A percentile compares a stretch with the other conserved stretches of the same genome.
Conservation (phyloP, 805 yeast species). For the Blastobotrys attinorum region DNA sequence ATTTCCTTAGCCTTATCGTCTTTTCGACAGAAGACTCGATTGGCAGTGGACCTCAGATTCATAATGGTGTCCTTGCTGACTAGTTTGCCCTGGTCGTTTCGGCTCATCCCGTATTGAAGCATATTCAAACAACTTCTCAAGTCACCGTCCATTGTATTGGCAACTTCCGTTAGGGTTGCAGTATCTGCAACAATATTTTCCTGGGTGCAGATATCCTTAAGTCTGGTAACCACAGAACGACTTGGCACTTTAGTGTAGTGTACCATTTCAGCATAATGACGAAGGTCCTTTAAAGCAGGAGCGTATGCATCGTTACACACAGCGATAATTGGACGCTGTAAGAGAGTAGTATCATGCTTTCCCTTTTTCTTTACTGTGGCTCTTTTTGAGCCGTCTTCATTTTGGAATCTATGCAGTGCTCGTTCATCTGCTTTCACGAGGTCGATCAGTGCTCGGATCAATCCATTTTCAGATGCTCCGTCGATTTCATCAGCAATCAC, state of each 20-base stretch:
- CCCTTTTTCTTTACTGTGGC: conserved; percentile 29
- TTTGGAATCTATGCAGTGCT: conserved; percentile 33
- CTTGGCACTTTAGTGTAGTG: conserved; percentile 53
- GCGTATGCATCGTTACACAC: conserved; percentile 85
- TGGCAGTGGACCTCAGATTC: conserved; percentile 62
- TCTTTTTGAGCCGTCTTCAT: conserved; percentile 20
- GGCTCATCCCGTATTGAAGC: conserved; percentile 54
- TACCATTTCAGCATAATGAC: conserved; percentile 66
- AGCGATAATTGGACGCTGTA: conserved; percentile 82
- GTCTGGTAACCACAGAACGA: conserved; percentile 38
- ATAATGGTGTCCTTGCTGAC: conserved; percentile 48
- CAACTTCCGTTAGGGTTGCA: conserved; percentile 52
- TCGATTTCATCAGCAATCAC: conserved; percentile 87
- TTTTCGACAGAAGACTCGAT: conserved; percentile 49
- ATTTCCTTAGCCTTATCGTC: conserved; percentile 42
- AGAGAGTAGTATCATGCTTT: conserved; percentile 25
- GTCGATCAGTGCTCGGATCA: conserved; percentile 50
- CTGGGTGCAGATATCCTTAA: conserved; percentile 42
- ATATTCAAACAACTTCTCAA: conserved; percentile 78
- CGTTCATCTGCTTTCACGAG: conserved; percentile 49
- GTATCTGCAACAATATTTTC: conserved; percentile 48
- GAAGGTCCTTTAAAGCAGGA: conserved; percentile 62
- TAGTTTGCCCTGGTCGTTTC: conserved; percentile 9
- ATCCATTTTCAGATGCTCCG: conserved; percentile 55
- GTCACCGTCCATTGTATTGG: conserved; percentile 70